Evolutionary conservation across 768 basidiomycete species (phyloP).

Genomic region (Amanita thiersii): DNA sequence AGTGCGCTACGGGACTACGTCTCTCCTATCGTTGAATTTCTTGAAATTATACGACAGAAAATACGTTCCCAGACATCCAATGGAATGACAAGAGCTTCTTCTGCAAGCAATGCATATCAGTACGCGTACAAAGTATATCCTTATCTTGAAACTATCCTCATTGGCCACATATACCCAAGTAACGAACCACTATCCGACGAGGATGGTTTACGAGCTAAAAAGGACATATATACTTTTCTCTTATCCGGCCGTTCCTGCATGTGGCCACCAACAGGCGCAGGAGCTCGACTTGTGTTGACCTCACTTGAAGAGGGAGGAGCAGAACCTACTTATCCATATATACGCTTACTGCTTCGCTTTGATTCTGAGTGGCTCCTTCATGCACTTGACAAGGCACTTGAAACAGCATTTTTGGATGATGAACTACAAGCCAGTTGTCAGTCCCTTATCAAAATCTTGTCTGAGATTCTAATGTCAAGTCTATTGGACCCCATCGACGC

Average conservation of each 20-base stretch:
- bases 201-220: conserved; percentile 63
- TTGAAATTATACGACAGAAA: conserved; percentile 64
- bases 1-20: conserved; percentile 84
- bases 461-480: conserved; percentile 62
- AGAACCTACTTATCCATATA: conserved; percentile 88
- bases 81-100: conserved; percentile 19
- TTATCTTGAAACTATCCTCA: conserved; percentile 74
- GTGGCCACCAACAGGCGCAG: conserved; percentile 64
- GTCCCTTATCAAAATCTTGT: conserved; percentile 75
- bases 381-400: conserved; percentile 89
- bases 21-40: conserved; percentile 78
- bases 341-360: conserved; percentile 73
- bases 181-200: conserved; percentile 58
- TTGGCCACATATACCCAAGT: conserved; percentile 83
- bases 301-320: conserved; percentile 63
- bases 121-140: conserved; percentile 91
- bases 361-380: conserved; percentile 94
- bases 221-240: conserved; percentile 71
- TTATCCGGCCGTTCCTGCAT: conserved; percentile 74
- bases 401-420: conserved; percentile 86
- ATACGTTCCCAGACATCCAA: conserved; percentile 24
- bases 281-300: conserved; percentile 68
- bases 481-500: conserved; percentile 51
- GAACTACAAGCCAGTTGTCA: conserved; percentile 59
- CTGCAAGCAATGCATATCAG: conserved; percentile 20